Evolutionary conservation across 1,284 basidiomycete genomes (phyloP), one percentile per base, ranked within the genome.

Genomic region (Phlebopus sp.): DNA sequence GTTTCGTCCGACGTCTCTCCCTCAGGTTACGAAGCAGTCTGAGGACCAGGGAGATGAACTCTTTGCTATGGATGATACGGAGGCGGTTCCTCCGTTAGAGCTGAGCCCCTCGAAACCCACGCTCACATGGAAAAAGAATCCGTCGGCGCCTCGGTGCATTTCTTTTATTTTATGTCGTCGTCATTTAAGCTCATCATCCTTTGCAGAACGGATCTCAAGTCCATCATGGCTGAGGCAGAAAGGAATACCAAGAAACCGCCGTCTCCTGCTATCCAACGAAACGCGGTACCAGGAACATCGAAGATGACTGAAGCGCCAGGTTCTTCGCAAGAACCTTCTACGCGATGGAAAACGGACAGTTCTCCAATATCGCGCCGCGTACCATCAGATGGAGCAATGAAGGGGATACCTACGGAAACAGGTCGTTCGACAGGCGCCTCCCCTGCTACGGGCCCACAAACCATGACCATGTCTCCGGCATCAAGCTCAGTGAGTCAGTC

Each of bases 171-270:
- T 4, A 14, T 13, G 7, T 30, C 9, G 7, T 30, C 9, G 5
- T 6, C 29, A 4, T 15, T 37, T 35, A 15, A 41, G 31, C 19
- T 46, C 30, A 21, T 46, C 30, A 21, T 42, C 29, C 21, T 46
- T 14, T 34, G 3, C 55, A 91, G 86, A 23, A 78, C 84, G 8
- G 91, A 96, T 60, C 83, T 97, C 74, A 85, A 89, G 56, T 73
- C 81, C 17, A 84, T 97, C 52, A 92, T 97, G 81, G 90, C 88
- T 0, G 90, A 92, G 63, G 81, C 82, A 1, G 79, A 81, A 36
- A 69, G 10, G 10, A 29, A 50, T 21, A 57, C 59, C 23, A 66
- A 64, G 49, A 52, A 42, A 17, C 43, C 47, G 2, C 32, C 47
- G 2, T 31, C 18, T n/a, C 38, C 39, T 37, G 30, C 49, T 19